Base-by-base conservation (phyloP, 176 grass and related monocot genomes). In the Bolboschoenus planiculmis region DNA sequence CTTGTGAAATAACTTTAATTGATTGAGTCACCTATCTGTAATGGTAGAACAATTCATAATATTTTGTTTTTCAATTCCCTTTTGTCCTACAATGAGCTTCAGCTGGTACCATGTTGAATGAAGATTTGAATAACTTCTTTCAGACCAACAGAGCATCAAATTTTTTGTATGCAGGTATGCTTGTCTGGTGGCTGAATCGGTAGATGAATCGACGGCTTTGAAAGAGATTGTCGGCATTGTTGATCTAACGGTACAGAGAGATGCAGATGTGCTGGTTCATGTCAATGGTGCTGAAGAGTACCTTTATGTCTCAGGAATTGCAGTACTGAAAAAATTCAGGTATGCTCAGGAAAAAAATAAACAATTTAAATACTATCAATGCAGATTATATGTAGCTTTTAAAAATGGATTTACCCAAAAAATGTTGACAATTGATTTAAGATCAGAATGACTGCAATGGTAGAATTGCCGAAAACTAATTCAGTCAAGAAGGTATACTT, bases 151-250 rank as follows among this genome's bases (percentile, higher is more conserved):
- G 10, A 56, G 24, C 27, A 53, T 70, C 43, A 31, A 29, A 26
- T 66, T 60, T n/a, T 53, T 75, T 71, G 78, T 80, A 21, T 34
- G 51, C 86, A 97, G 95, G 84, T 97, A 94, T 24, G 90, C 92
- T 20, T 97, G 95, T 89, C 86, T 97, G 84, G 92, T 97, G 7
- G 95, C 90, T 78, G 92, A 97, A 87, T 87, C 89, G 47, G n/a
- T 34, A 11, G 83, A 83, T 43, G 58, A 53, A 54, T 16, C 72
- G 2, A 43, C 58, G n/a, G 57, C 90, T 42, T 88, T 54, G 23
- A 83, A 92, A 84, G 90, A 81, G 26, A 80, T 97, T 57, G 87
- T 94, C 14, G 95, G 95, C 40, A 86, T 92, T 9, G 90, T 88
- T 24, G 95, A 97, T 85, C 84, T 91, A 31, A 94, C 92, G 0